phyloP scores from a whole-genome alignment of 2,329 filamentous ascomycete genomes.

The Diplodia seriata region DNA sequence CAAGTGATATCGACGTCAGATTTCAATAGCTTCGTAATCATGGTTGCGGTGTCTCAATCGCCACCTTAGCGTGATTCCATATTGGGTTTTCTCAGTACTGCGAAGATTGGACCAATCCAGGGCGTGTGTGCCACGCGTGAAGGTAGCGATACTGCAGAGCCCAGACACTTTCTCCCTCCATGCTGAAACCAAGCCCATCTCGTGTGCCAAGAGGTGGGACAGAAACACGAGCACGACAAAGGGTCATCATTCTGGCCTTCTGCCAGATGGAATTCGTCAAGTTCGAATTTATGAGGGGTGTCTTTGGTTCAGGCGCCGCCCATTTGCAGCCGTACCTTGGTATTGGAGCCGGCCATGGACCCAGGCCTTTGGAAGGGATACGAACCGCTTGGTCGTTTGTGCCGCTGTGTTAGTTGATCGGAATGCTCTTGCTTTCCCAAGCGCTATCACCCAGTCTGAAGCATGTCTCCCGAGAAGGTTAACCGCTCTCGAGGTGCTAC shows the following conservation, averaged over 20 bases:
- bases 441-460: no score
- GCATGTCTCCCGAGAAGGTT: no score
- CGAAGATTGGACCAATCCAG: not conserved
- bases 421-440: not conserved
- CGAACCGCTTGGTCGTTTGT: not conserved
- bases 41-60: slow-evolving; percentile 3
- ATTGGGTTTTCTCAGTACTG: not conserved
- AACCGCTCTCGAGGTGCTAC: slow-evolving; percentile 7
- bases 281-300: not conserved
- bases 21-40: slow-evolving; percentile 6
- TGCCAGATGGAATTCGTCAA: not conserved
- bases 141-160: not conserved
- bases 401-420: slow-evolving; percentile 20
- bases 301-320: not conserved
- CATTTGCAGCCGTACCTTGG: not conserved
- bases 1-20: slow-evolving; percentile 1
- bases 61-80: not conserved
- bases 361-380: slow-evolving; percentile 7
- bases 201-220: slow-evolving; percentile 8
- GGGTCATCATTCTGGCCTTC: not conserved
- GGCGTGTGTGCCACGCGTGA: slow-evolving; percentile 5
- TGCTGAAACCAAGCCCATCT: not conserved
- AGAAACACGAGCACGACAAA: not conserved
- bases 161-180: not conserved
- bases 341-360: not conserved